Evolutionary conservation across 2,329 filamentous ascomycete genomes (phyloP), one percentile per base, ranked within the genome.

Genomic region (Cordyceps cicadae): DNA sequence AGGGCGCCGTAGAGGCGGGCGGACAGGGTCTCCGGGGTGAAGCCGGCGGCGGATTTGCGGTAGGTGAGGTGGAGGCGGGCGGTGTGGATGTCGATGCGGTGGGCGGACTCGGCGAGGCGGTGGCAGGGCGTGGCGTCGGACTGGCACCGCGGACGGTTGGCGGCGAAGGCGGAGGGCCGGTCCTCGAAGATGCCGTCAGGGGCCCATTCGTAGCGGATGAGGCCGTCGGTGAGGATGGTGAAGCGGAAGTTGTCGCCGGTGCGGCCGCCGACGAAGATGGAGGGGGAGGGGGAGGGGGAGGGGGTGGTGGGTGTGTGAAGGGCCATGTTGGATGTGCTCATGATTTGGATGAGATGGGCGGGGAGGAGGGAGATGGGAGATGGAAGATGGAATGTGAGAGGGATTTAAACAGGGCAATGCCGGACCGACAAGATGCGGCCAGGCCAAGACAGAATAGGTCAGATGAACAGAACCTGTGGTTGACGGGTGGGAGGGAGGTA

Each of bases 201-300:
- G 0, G 84, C 78, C 82, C 82, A 87, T 71, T 87, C 84, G 63
- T 82, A 86, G 37, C 85, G 81, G 32, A 87, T 64, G 2, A 87
- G 73, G 2, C 79, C 74, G 55, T 84, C 78, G 11, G 77, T 79
- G 53, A 87, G 74, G 52, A 87, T 64, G 9, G 81, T 86, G 68
- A 87, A 87, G 59, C 84, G 81, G 69, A 82, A 87, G 53, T 79
- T 67, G 19, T 65, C 62, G 4, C 64, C 64, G 15, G 62, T 37
- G 7, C 50, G 62, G 49, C 66, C 65, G 11, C 63, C 63, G 39
- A 68, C 56, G 21, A 64, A 51, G 9, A 29, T 26, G 48, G 19
- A 26, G 49, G 52, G 34, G 11, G 48, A 9, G n/a, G n/a, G n/a
- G n/a, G n/a, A n/a, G n/a, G n/a, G n/a, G n/a, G n/a, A n/a, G n/a